Conservation (phyloP, 805 yeast genomes). For the Lachancea waltii region DNA sequence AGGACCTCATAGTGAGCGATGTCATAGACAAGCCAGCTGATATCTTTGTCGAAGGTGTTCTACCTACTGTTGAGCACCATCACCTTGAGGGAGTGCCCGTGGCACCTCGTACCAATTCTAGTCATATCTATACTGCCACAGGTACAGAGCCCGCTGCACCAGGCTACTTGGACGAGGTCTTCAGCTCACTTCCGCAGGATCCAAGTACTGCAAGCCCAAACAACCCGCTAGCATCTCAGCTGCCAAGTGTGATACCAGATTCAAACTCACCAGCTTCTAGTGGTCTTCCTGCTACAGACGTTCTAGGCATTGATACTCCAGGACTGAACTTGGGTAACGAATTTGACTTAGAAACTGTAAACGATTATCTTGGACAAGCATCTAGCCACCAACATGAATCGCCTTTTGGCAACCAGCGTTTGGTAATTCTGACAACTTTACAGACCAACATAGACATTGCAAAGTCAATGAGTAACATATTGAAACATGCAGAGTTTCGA, state of each 20-base stretch:
- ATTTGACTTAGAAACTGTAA: slow-evolving; percentile 1
- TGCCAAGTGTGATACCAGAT: slow-evolving; percentile 1
- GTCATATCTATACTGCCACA: slow-evolving; percentile 6
- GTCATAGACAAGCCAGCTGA: slow-evolving; percentile 28
- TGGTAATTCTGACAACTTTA: slow-evolving; percentile 12
- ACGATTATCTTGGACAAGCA: slow-evolving; percentile 2
- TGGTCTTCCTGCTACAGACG: slow-evolving; percentile 4
- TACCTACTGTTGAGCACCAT: slow-evolving; percentile 4
- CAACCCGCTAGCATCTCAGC: background rate
- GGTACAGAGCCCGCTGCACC: slow-evolving; percentile 13
- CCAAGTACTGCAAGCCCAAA: slow-evolving; percentile 2
- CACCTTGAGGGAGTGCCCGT: slow-evolving; percentile 1
- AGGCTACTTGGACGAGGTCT: slow-evolving; percentile 24
- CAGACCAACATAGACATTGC: slow-evolving; percentile 29
- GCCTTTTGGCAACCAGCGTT: slow-evolving; percentile 8
- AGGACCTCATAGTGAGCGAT: slow-evolving; percentile 20
- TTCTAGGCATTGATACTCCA: slow-evolving; percentile 1
- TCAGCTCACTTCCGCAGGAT: slow-evolving; percentile 8
- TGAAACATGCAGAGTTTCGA: slow-evolving; percentile 27
- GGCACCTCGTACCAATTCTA: slow-evolving; percentile 2
- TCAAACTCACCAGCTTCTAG: slow-evolving; percentile 3
- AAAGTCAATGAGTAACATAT: slow-evolving; percentile 26
- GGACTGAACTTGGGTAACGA: slow-evolving; percentile 6
- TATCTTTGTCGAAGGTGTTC: slow-evolving; percentile 17
- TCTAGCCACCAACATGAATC: slow-evolving; percentile 1